Evolutionary conservation across 2,329 filamentous ascomycete genomes (phyloP), one percentile per base, ranked within the genome.

Genomic region (Hypoxylon sp.): DNA sequence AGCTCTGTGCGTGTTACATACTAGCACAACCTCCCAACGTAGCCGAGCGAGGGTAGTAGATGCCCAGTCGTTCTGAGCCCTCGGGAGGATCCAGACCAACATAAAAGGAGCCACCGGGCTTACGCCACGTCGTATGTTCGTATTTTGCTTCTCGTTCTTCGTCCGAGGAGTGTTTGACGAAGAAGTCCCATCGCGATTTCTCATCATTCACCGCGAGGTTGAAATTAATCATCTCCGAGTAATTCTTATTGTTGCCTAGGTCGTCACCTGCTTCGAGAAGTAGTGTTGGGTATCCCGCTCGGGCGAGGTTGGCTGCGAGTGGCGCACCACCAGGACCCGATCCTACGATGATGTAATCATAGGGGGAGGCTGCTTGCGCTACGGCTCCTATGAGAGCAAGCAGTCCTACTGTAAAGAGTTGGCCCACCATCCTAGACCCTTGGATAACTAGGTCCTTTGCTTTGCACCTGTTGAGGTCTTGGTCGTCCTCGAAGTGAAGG

Each of bases 191-290:
- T 61, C 81, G 78, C 8, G 76, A 77, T 54, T 74, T 75, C 22
- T 83, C 81, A 65, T 84, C 81, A 63, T 82, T 78, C 24, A 75
- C 76, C 13, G 74, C 75, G 9, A 80, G 82, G 68, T 86, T 82
- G 71, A 77, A 77, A 60, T 78, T 77, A 19, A 29, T 47, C 51
- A 78, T 73, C 26, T 74, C 69, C 2, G 75, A 77, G 46, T 74
- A 77, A 54, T 77, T 78, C 57, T 73, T 74, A 26, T 78, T 77
- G 51, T 74, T 67, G 5, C 74, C 75, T n/a, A 77, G 68, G 63
- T 88, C 86, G 67, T 86, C 83, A 60, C 86, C 86, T n/a, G 86
- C 86, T 73, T 88, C 86, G 17, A 88, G 81, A 3, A 88, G 80
- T 19, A 88, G 79, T 6, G 86, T 85, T 67, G 82, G 85, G 75